Evolutionary conservation across 78 protist species (phyloP), one percentile per base, ranked within the genome.

Genomic region (Monocercomonoides exilis): DNA sequence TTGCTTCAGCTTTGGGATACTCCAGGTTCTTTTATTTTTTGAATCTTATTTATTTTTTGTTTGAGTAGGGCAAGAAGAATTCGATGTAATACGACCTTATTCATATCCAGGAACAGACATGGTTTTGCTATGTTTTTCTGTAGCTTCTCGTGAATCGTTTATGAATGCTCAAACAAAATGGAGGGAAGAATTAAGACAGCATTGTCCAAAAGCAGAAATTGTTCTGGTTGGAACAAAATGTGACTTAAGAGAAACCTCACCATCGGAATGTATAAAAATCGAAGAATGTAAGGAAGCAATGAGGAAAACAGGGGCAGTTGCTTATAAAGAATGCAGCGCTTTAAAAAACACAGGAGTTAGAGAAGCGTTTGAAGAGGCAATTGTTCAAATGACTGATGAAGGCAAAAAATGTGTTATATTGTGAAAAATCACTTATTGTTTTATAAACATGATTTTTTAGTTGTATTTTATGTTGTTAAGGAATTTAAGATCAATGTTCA

Each of bases 51-150:
- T n/a, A 54, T 21, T 54, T 54, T 11, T 21, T 54, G 70, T 21
- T 21, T 11, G 70, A 11, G 70, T 21, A 54, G 70, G 70, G 38
- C 82, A 79, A 41, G 85, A 81, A 35, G 89, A 87, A n/a, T 87
- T 81, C 38, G 87, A 81, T 54, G 81, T 44, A 41, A 43, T 87
- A 36, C 85, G 94, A 2, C 94, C 94, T 21, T 90, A 91, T 5
- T 87, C 91, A 41, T 92, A 92, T 81, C 94, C 94, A 1, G 89
- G 81, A 82, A 92, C 94, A 1, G 94, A 92, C 44, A 87, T 90
- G 34, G 90, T 90, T 70, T 85, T 92, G 6, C 86, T 92, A 11
- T 89, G 91, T 82, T 92, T 88, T 85, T 87, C 91, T 0, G 1
- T 87, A 11, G 70, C 70, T 32, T 54, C 70, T 21, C 70, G 70